A percentile compares a stretch with the other conserved stretches of the same genome.
These are phyloP conservation scores for Aspergillus fijiensis DNA, from an alignment of 2,329 filamentous ascomycete species.

Conservation along the genomic window DNA sequence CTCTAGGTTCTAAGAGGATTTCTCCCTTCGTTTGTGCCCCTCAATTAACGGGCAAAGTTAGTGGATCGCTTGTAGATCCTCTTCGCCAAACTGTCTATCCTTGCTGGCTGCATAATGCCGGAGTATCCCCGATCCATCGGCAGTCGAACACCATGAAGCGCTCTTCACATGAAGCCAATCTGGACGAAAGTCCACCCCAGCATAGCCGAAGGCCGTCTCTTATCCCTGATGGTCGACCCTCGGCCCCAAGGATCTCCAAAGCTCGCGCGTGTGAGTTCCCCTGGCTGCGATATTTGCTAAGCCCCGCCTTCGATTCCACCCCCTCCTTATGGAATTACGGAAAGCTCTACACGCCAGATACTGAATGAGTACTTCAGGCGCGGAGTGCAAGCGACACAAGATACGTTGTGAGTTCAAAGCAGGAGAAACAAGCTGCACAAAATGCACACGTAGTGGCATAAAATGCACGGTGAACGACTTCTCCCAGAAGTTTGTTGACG, in stretches of 20 bases:
- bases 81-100: conserved; percentile 7
- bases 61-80: conserved; percentile 6
- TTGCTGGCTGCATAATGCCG: conserved; percentile 22
- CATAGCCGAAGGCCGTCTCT: conserved; percentile 26
- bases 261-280: conserved; percentile 41
- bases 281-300: not conserved
- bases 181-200: conserved; percentile 28
- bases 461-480: conserved; percentile 57
- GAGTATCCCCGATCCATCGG: conserved; percentile 26
- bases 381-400: conserved; percentile 55
- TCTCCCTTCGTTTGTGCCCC: too few relatives aligned
- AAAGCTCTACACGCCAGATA: not conserved
- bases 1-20: not conserved
- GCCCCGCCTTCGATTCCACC: not conserved
- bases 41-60: not conserved
- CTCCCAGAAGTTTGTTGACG: conserved; percentile 56
- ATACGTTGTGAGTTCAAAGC: conserved; percentile 55
- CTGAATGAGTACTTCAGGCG: conserved; percentile 30
- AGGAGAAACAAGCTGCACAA: conserved; percentile 48
- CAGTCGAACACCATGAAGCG: conserved; percentile 31
- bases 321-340: not conserved
- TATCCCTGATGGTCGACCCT: conserved; percentile 21
- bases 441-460: conserved; percentile 52
- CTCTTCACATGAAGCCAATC: conserved; percentile 36
- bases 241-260: conserved; percentile 41